Evolutionary conservation across 768 basidiomycete species (phyloP), one percentile per base, ranked within the genome.

Genomic region (Lentinula raphanica): DNA sequence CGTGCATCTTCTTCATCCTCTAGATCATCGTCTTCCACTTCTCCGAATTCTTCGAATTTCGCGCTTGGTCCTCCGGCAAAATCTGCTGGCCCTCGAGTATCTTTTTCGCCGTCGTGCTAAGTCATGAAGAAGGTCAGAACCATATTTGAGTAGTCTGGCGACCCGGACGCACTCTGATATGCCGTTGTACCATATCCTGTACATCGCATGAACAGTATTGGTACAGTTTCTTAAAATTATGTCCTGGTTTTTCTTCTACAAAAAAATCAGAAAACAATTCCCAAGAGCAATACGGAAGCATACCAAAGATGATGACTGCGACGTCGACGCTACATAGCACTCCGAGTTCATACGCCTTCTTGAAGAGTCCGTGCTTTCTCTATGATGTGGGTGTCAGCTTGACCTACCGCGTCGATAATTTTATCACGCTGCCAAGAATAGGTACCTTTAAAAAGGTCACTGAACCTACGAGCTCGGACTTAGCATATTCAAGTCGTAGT

Each of bases 291-390:
- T 49, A 55, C 62, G 65, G 25, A 54, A 73, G 72, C 45, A 49
- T 49, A 66, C 75, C 56, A 62, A 93, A 92, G 69, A 93, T 90
- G 69, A 92, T 88, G 69, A 93, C 90, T 4, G 89, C 88, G 40
- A 93, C 89, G 65, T 92, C 90, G 64, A 92, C 91, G 13, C 88
- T 90, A 69, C 91, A 93, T 40, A 92, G 82, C 3, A 92, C 90
- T n/a, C 90, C 90, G 60, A 93, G 87, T 72, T 92, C 90, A 67
- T 92, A 92, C 0, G 91, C 90, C 67, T 92, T 92, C 72, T 92
- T 92, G 85, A 93, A 92, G 62, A 93, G 84, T 4, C 90, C 91
- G 59, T 90, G 90, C 78, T 92, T 92, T 65, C 91, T 84, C 91
- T 92, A 74, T 45, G 63, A 60, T 65, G 46, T 54, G 59, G 63